Evolutionary conservation across 305 asterid species (phyloP), one percentile per base, ranked within the genome.

Genomic region (Plantago coronopus): DNA sequence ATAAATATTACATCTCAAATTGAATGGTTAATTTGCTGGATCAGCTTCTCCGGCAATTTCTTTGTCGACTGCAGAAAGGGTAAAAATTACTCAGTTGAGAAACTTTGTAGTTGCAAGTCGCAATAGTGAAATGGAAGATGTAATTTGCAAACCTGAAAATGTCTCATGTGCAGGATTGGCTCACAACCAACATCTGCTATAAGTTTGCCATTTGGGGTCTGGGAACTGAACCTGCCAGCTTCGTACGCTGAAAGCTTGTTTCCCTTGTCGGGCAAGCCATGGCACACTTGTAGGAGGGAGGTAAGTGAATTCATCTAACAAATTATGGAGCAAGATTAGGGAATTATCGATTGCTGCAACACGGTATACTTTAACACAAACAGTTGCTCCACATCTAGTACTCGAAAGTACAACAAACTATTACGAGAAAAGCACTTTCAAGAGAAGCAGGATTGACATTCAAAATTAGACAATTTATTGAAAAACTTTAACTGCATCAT

Each of bases 151-250:
- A 88, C 98, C 97, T 91, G 98, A 68, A 91, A 91, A 57, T 91
- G 88, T 74, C 98, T 79, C 98, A 91, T 91, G 60, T 91, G 96
- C 43, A 91, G 83, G 59, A 91, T 89, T 14, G 97, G 98, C 81
- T 91, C 96, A 59, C 98, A 89, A 38, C 98, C 98, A 58, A 88
- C 90, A 59, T 89, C 98, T 14, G 98, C 97, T 17, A 89, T 85
- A 57, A 75, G 76, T 44, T 86, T 88, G 11, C 98, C 98, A 0
- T 76, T 86, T 12, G 97, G 94, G 21, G 97, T 91, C 70, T 59
- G 79, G 75, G 81, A 59, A 65, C 94, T 79, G 81, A 91, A 89
- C 15, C 95, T 81, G 0, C 70, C 89, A 7, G 97, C 98, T 75
- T 91, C 97, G 37, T 89, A 91, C 2, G 88, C 83, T n/a, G 81